Conservation (phyloP, 345 rosid genomes). For the Mercurialis annua region DNA sequence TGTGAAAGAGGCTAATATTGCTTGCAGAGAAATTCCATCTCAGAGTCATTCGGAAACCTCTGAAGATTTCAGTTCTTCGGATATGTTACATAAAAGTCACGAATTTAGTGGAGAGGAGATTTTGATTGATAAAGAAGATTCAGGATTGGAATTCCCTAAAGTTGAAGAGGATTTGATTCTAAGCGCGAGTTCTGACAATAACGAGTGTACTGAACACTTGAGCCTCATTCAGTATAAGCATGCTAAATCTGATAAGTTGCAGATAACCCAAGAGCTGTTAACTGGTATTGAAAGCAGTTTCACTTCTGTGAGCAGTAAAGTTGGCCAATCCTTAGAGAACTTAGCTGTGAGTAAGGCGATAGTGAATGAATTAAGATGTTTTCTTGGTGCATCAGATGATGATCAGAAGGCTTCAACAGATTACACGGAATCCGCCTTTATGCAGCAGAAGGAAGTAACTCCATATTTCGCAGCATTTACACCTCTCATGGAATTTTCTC, state of each 20-base stretch:
- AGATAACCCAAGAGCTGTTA: constrained; percentile 4
- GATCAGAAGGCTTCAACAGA: constrained; percentile 12
- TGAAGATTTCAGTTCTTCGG: background rate
- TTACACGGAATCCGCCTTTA: background rate
- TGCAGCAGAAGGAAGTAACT: background rate
- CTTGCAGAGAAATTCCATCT: constrained; percentile 4
- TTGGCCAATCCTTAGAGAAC: constrained; percentile 28
- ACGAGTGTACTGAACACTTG: constrained; percentile 7
- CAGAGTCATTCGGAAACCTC: background rate
- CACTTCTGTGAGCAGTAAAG: constrained; percentile 15
- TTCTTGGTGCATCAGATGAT: constrained; percentile 14
- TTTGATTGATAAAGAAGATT: constrained; percentile 18
- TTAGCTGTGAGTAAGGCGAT: constrained; percentile 21
- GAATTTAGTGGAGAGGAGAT: constrained; percentile 12
- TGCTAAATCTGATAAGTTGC: constrained; percentile 7
- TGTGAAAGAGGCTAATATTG: constrained; percentile 18
- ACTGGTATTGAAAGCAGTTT: constrained; percentile 19
- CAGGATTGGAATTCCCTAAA: background rate
- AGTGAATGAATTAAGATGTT: constrained; percentile 17
- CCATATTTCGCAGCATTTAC: constrained; percentile 2
- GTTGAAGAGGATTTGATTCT: constrained; percentile 11
- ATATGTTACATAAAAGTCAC: background rate
- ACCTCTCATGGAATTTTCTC: constrained; percentile 16
- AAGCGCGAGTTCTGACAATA: constrained; percentile 18
- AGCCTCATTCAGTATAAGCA: constrained; percentile 1